A percentile compares a stretch with the other conserved stretches of the same genome.
These are phyloP conservation scores for Xylaria multiplex DNA, from an alignment of 2,329 filamentous ascomycete genomes.

Conservation along the genomic window DNA sequence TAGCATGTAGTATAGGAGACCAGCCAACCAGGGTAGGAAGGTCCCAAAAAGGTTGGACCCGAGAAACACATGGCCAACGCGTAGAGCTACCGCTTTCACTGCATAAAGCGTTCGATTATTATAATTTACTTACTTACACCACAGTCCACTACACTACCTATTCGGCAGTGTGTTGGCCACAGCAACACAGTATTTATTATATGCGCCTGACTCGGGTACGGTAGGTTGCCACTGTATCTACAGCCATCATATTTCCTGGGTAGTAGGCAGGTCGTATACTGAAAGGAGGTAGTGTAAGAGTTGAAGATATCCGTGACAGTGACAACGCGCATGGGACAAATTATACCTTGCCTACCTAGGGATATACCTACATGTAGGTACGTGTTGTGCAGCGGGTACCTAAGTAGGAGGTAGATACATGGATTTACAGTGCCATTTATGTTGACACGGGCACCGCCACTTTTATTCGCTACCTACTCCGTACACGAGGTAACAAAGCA, in stretches of 20 bases:
- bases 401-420: not conserved
- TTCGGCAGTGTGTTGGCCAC: not conserved
- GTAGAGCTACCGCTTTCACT: slow-evolving; percentile 10
- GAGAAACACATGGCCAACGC: slow-evolving; percentile 17
- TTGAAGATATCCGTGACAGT: slow-evolving; percentile 10
- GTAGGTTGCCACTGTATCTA: slow-evolving; percentile 11
- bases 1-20: not conserved
- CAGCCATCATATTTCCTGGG: not conserved
- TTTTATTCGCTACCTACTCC: slow-evolving; percentile 9
- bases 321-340: slow-evolving; percentile 6
- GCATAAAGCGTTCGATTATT: not conserved
- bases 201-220: slow-evolving; percentile 8
- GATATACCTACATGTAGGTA: not conserved
- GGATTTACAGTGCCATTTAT: slow-evolving; percentile 4
- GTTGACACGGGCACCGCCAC: slow-evolving; percentile 6
- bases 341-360: slow-evolving; percentile 8
- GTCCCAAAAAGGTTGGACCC: not conserved
- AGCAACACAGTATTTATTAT: slow-evolving; percentile 9
- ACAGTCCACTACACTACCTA: not conserved
- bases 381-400: too few species aligned
- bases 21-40: slow-evolving; percentile 23
- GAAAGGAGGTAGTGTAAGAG: not conserved
- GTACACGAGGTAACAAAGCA: not conserved
- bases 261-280: not conserved
- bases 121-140: not conserved